These are phyloP conservation scores for Suhomyces terraborum DNA, from an alignment of 1,139 yeast species.

Conservation along the genomic window DNA sequence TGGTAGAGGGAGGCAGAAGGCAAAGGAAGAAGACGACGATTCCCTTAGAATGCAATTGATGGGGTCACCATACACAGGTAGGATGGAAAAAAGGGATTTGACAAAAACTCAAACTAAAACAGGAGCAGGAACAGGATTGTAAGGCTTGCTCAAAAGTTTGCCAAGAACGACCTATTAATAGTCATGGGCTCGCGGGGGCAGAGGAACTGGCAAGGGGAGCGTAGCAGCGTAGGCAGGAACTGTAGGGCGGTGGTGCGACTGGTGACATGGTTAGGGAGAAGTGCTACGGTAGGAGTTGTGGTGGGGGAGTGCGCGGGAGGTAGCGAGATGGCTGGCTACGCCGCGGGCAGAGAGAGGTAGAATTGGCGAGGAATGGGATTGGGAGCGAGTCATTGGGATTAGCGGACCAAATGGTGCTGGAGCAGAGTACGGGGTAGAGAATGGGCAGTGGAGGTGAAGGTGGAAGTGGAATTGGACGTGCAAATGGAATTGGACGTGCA, in stretches of 20 bases:
- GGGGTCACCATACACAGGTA: constrained; percentile 3
- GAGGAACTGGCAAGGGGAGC: not conserved
- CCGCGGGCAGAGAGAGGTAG: too few relatives aligned
- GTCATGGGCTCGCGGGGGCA: constrained; percentile 1
- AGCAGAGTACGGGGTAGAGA: too few relatives aligned
- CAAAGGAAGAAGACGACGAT: not conserved
- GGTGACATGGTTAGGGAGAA: constrained; percentile 1
- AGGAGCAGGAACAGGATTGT: not conserved
- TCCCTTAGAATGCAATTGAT: constrained; percentile 8
- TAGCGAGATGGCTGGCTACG: too few relatives aligned
- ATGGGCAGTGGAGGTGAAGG: too few relatives aligned
- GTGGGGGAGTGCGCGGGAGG: too few relatives aligned
- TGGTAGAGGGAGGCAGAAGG: not conserved
- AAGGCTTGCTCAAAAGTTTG: constrained; percentile 9
- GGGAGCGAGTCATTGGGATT: too few relatives aligned
- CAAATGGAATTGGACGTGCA: too few relatives aligned
- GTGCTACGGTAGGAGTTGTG: too few relatives aligned
- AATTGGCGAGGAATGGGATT: too few relatives aligned
- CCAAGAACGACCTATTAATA: constrained; percentile 10
- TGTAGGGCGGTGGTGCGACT: not conserved
- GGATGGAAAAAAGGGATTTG: constrained; percentile 12
- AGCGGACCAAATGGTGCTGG: too few relatives aligned
- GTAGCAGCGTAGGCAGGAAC: too few relatives aligned
- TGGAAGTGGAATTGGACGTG: too few relatives aligned
- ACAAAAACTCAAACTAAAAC: constrained; percentile 1